A percentile compares a stretch with the other conserved stretches of the same genome.
Conservation (phyloP, 768 basidiomycete species). For the Macrocybe gigantea region DNA sequence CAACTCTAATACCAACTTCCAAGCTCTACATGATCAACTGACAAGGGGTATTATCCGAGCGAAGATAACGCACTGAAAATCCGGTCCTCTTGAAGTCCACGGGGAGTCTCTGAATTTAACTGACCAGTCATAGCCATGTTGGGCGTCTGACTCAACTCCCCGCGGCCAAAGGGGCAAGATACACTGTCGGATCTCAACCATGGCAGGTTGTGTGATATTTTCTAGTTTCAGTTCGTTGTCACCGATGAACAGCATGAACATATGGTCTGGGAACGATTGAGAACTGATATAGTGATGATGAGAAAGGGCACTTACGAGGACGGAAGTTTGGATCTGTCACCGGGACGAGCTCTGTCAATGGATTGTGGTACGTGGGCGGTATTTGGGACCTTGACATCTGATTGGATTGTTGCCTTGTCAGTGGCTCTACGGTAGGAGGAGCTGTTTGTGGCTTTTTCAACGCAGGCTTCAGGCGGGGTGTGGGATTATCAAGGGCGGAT, state of each 20-base stretch:
- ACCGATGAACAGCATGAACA: conserved; percentile 65
- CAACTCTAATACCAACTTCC: conserved; percentile 52
- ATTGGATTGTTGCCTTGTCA: conserved; percentile 15
- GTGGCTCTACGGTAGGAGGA: conserved; percentile 16
- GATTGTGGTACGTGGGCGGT: conserved; percentile 21
- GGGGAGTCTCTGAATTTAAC: conserved; percentile 64
- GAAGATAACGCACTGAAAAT: conserved; percentile 31
- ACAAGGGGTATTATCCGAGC: no score
- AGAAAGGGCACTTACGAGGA: conserved; percentile 20
- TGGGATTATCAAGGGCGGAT: conserved; percentile 14
- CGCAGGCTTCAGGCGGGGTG: conserved; percentile 45
- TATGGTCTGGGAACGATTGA: conserved; percentile 45
- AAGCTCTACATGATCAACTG: conserved; percentile 34
- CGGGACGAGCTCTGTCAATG: conserved; percentile 15
- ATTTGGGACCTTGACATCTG: conserved; percentile 34
- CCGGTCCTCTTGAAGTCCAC: conserved; percentile 56
- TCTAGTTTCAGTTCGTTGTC: conserved; percentile 61
- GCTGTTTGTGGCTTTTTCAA: conserved; percentile 41
- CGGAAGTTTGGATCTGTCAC: conserved; percentile 18
- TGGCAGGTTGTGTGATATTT: conserved; percentile 39
- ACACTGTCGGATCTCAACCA: conserved; percentile 51
- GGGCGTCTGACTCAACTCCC: conserved; percentile 47
- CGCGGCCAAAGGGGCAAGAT: conserved; percentile 64
- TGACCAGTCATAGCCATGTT: conserved; percentile 44
- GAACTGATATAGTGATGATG: conserved; percentile 5